phyloP scores from a whole-genome alignment of 305 asterid species.

The Solanum chacoense region DNA sequence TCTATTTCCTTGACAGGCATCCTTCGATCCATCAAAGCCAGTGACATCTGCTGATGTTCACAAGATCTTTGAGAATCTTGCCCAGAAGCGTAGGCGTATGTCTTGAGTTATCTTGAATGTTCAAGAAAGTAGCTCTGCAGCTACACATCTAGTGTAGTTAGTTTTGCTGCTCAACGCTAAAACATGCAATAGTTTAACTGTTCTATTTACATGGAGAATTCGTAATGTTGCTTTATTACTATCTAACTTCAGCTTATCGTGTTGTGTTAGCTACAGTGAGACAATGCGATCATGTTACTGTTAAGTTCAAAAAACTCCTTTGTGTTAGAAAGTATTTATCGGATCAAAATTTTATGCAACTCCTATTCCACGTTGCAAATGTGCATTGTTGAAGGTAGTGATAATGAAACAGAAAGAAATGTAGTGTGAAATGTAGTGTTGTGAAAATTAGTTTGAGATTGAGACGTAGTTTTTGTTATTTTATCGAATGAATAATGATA shows the following conservation, averaged over 20 bases:
- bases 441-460: neutral
- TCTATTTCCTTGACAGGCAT: constrained; percentile 34
- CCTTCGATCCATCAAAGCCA: constrained; percentile 73
- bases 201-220: neutral
- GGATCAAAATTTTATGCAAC: too few species aligned
- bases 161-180: neutral
- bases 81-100: constrained; percentile 69
- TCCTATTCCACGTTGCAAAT: neutral
- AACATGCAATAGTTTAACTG: neutral
- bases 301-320: neutral
- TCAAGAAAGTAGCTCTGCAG: neutral
- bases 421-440: neutral
- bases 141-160: neutral
- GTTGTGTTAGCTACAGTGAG: neutral
- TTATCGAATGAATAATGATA: neutral
- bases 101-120: constrained; percentile 16
- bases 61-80: constrained; percentile 85
- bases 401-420: neutral
- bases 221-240: neutral
- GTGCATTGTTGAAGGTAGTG: neutral
- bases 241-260: neutral
- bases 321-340: neutral
- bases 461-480: neutral
- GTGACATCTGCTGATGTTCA: constrained; percentile 76
- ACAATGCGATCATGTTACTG: neutral